These are phyloP conservation scores for Phytopythium litorale DNA, from an alignment of 352 stramenopile species.

Conservation along the genomic window DNA sequence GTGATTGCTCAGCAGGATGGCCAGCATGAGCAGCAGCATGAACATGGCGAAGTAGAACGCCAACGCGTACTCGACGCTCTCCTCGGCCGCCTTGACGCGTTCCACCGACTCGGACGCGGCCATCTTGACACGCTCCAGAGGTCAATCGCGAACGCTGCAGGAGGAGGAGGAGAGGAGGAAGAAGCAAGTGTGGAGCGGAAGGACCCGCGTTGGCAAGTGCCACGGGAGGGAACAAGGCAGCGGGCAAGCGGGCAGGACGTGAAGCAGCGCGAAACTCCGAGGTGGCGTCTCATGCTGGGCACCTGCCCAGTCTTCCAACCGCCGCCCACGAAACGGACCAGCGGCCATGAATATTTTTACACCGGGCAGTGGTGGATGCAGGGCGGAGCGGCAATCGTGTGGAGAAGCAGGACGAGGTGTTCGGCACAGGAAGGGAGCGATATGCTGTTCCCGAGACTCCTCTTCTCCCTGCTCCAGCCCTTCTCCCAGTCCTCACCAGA, in stretches of 20 bases:
- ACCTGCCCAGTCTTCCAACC: background rate
- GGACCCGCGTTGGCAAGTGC: background rate
- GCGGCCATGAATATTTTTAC: too few relatives aligned
- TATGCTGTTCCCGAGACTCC: too few relatives aligned
- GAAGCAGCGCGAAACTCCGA: background rate
- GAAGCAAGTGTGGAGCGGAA: background rate
- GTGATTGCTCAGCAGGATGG: conserved; percentile 80
- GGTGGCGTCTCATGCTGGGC: background rate
- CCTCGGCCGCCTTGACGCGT: conserved; percentile 27
- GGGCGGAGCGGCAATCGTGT: too few relatives aligned
- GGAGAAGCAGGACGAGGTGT: too few relatives aligned
- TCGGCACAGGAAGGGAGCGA: too few relatives aligned
- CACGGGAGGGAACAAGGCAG: background rate
- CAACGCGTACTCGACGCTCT: conserved; percentile 74
- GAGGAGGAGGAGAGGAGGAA: too few relatives aligned
- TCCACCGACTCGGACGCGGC: conserved; percentile 3
- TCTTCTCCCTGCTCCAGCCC: too few relatives aligned
- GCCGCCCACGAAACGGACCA: too few relatives aligned
- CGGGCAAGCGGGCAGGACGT: background rate
- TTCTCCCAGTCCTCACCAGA: too few relatives aligned
- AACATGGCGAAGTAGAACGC: conserved; percentile 77
- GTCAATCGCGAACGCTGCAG: too few relatives aligned
- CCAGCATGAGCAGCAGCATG: conserved; percentile 67
- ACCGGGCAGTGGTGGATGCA: too few relatives aligned
- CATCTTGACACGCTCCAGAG: background rate